Evolutionary conservation across 345 rosid species (phyloP), one percentile per base, ranked within the genome.

Genomic region (Moringa oleifera): DNA sequence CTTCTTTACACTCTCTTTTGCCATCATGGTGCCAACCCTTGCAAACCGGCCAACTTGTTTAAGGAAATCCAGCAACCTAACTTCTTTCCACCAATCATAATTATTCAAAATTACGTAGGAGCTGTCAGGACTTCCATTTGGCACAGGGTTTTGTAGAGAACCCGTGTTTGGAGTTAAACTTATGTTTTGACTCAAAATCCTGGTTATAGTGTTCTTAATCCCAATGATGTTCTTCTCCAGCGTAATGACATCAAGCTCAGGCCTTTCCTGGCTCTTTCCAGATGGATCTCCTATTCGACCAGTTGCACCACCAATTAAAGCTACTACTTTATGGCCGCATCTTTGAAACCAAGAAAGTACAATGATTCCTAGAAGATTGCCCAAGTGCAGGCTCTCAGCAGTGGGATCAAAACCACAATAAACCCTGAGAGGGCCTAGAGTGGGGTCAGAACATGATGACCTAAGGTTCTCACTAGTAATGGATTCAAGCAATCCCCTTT

Each of bases 391-490:
- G 66, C 89, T 86, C 85, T 88, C 90, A 25, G 95, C 97, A 0
- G 97, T 93, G 1, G 98, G 98, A 77, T 93, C 97, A 75, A 93
- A 93, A 59, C 98, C 98, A 54, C 97, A 93, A 73, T 93, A 93
- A 50, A 79, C 97, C 36, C 70, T 82, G 52, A 88, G 82, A 31
- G 83, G 80, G 63, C 71, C 54, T 56, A 60, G 47, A 2, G 59
- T 73, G 36, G 72, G 79, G 58, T 70, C 64, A 50, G 89, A 74
- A 66, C 83, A 81, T 66, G 69, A 72, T n/a, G 82, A 77, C 80
- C 94, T 83, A 68, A 93, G 85, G 76, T 77, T 78, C 58, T 88
- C 87, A 65, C 85, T 81, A 62, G 97, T 90, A 50, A 86, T 6
- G 46, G 95, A 90, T 73, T 90, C 98, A 11, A 93, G 88, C 61